Base-by-base conservation (phyloP, 2,329 filamentous ascomycete species). In the Diaporthe sp. region DNA sequence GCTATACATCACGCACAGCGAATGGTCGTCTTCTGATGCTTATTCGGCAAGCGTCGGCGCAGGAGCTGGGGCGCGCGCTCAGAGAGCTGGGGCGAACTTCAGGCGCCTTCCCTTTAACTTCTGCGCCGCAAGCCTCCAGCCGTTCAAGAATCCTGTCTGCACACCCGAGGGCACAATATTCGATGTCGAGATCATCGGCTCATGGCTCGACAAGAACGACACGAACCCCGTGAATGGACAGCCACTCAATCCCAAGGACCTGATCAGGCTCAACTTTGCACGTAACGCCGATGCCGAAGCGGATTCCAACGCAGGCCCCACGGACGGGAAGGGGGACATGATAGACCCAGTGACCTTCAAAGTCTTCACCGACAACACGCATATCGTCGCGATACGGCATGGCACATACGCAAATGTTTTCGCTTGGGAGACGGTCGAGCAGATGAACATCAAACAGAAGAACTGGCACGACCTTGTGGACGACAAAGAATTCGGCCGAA, bases 311-410 rank as follows among this genome's bases (percentile, higher is more conserved):
- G 83, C 85, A 55, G 87, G 85, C 3, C 78, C 85, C 17, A 86
- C 86, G 77, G 89, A 91, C 77, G 89, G 87, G 22, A 88, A 89
- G 76, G 94, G 92, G 72, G 97, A 98, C 80, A 94, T 97, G 81
- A 95, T 98, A 78, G 97, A 99, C 81, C 97, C 97, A 0, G 96
- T 99, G 63, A 98, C 96, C 0, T 98, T 94, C 88, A 99, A 99
- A 84, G 94, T 98, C 57, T 95, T 99, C 81, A 99, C 97, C 63
- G 95, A 99, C 83, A 98, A 98, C 84, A 98, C 97, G 5, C 97
- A 98, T 84, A 95, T 99, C 75, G 95, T 98, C 61, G 96, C 96
- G 22, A 89, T 99, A 78, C 90, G 92, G 75, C 92, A 94, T 84
- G 92, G 91, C 73, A 94, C 89, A 73, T 96, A 96, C 75, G 96